Base-by-base conservation (phyloP, 1,139 yeast genomes). In the Yamadazyma dendronema region DNA sequence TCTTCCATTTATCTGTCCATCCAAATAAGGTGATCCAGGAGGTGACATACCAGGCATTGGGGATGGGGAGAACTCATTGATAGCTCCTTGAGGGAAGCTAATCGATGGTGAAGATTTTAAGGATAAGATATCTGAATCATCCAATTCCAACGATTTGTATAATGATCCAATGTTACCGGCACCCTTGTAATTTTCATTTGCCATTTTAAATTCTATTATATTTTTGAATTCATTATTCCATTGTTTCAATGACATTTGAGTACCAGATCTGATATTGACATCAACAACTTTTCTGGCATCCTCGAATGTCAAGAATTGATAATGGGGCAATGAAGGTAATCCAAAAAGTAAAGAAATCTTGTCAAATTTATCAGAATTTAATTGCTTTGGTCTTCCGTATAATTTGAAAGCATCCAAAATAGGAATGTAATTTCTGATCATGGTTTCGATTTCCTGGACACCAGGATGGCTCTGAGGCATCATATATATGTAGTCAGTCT, bases 381-480 rank as follows among this genome's bases (percentile, higher is more conserved):
- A 69, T 40, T 65, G 77, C 17, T 59, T 54, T 1, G 83, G 83
- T 38, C 82, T 61, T 2, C 83, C 83, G 47, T 77, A 77, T 33
- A 77, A 57, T 48, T 65, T 70, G 57, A 75, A 77, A 5, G 77
- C 60, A 51, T 77, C 81, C 51, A 77, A 62, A 15, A 75, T 65
- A 37, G 78, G 81, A 33, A 77, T 65, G 39, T 72, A 64, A 49
- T 73, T 63, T 40, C 83, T 61, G 33, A 77, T 62, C 81, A 77
- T 76, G 23, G 78, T 77, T 53, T 77, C 82, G 19, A 71, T 61
- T n/a, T 76, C 75, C 28, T 64, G 60, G 10, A 77, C 81, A 11
- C 80, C 79, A 0, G 81, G 78, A 50, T 77, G 83, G 7, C 72
- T 44, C 23, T 65, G 66, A 2, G 83, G 82, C 66, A 77, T 74